Percentiles rank a stretch among this genome's conserved stretches.
These are phyloP conservation scores for Hylodesmum podocarpum DNA, from an alignment of 306 rosid genomes.

Conservation along the genomic window DNA sequence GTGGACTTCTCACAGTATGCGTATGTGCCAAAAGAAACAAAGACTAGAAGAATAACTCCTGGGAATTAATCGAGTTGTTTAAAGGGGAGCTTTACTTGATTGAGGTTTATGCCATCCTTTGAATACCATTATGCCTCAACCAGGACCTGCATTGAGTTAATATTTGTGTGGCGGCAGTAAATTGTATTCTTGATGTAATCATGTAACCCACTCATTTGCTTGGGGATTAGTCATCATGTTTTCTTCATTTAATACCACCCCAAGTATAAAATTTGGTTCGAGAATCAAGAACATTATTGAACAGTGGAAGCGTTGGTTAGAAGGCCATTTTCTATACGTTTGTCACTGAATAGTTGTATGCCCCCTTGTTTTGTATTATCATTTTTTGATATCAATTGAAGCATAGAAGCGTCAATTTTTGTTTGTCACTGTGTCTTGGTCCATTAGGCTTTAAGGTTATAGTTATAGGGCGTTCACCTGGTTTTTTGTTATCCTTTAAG, in stretches of 20 bases:
- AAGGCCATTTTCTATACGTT: conserved; percentile 9
- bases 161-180: conserved; percentile 19
- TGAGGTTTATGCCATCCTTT: conserved; percentile 17
- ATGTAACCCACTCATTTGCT: conserved; percentile 9
- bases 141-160: conserved; percentile 11
- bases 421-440: not conserved
- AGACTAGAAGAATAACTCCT: conserved; percentile 39
- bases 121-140: conserved; percentile 24
- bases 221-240: not conserved
- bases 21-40: conserved; percentile 44
- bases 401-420: conserved; percentile 11
- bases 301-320: conserved; percentile 29
- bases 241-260: conserved; percentile 25
- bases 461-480: not conserved
- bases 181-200: conserved; percentile 33
- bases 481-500: not conserved
- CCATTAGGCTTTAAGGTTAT: conserved; percentile 1
- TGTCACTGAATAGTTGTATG: conserved; percentile 17
- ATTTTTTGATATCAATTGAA: conserved; percentile 29
- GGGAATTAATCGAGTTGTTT: conserved; percentile 30
- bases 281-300: conserved; percentile 16
- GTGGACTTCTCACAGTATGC: conserved; percentile 58
- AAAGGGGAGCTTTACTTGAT: conserved; percentile 14
- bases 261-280: conserved; percentile 2
- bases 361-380: conserved; percentile 14